Evolutionary conservation across 78 protist genomes (phyloP).

Genomic region (Andalucia godoyi): DNA sequence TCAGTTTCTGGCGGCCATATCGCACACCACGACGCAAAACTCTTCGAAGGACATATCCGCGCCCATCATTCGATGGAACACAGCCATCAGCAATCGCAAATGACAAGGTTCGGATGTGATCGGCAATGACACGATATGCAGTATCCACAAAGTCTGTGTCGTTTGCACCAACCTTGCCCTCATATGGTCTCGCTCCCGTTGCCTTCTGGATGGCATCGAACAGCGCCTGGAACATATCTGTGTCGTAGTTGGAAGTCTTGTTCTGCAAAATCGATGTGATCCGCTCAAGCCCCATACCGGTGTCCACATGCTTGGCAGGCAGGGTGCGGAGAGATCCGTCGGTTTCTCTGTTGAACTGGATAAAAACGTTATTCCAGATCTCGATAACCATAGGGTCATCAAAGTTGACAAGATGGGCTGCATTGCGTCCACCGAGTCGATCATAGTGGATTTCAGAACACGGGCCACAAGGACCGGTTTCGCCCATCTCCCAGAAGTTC

Average conservation of each 20-base stretch:
- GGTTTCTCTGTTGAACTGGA: constrained; percentile 76
- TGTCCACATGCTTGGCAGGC: constrained; percentile 88
- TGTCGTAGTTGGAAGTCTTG: constrained; percentile 89
- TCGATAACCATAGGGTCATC: constrained; percentile 93
- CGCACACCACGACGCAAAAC: constrained; percentile 88
- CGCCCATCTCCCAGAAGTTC: constrained; percentile 97
- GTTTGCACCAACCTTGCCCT: constrained; percentile 40
- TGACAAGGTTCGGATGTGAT: constrained; percentile 91
- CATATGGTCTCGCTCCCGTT: background rate
- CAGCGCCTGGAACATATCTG: constrained; percentile 82
- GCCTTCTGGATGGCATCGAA: constrained; percentile 65
- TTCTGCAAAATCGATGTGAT: constrained; percentile 80
- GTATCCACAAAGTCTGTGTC: constrained; percentile 73
- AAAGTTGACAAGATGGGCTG: constrained; percentile 68
- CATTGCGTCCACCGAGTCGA: constrained; percentile 78
- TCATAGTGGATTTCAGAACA: constrained; percentile 97
- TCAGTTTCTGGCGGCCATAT: constrained; percentile 73
- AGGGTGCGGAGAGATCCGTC: constrained; percentile 51
- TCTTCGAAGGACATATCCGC: constrained; percentile 89
- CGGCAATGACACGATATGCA: constrained; percentile 97
- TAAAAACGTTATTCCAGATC: constrained; percentile 96
- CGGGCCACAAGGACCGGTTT: constrained; percentile 97
- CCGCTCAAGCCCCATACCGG: constrained; percentile 95
- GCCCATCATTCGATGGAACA: constrained; percentile 57
- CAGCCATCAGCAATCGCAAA: constrained; percentile 94